Conservation (phyloP, 306 rosid genomes). For the Prinsepia uniflora region DNA sequence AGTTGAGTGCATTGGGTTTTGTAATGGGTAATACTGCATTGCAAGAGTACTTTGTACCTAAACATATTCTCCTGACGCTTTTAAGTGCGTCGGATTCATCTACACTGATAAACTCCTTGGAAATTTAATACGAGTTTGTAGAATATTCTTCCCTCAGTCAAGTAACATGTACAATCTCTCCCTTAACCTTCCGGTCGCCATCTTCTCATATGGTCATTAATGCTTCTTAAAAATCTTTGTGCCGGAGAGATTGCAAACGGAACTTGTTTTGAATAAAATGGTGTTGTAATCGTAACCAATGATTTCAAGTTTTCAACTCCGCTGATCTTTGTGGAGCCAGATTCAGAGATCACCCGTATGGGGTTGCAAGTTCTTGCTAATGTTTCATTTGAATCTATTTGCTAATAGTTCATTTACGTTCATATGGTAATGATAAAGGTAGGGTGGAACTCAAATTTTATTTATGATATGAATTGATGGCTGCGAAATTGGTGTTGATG, state of each 20-base stretch:
- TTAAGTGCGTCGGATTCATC: constrained; percentile 38
- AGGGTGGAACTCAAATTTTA: too few relatives aligned
- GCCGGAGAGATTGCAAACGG: constrained; percentile 62
- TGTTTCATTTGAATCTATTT: too few relatives aligned
- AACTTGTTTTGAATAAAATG: constrained; percentile 51
- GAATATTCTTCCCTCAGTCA: constrained; percentile 35
- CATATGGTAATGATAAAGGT: too few relatives aligned
- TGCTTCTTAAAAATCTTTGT: constrained; percentile 62
- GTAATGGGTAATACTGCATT: constrained; percentile 29
- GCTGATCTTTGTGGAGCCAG: constrained; percentile 27
- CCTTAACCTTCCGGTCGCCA: constrained; percentile 17
- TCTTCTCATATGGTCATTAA: constrained; percentile 37
- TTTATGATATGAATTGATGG: too few relatives aligned
- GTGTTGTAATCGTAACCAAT: constrained; percentile 35
- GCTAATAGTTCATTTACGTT: too few relatives aligned
- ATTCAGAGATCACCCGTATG: constrained; percentile 38
- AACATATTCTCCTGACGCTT: constrained; percentile 31
- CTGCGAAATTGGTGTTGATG: too few relatives aligned
- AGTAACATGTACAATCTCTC: constrained; percentile 29
- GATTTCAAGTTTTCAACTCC: constrained; percentile 43
- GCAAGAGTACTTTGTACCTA: constrained; percentile 34
- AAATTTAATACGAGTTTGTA: constrained; percentile 37
- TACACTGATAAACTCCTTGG: constrained; percentile 35
- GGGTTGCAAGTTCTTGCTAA: constrained; percentile 79
- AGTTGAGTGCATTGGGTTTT: neutral